These are phyloP conservation scores for Trichoderma reesei DNA, from an alignment of 495 filamentous ascomycete genomes.

Conservation along the genomic window DNA sequence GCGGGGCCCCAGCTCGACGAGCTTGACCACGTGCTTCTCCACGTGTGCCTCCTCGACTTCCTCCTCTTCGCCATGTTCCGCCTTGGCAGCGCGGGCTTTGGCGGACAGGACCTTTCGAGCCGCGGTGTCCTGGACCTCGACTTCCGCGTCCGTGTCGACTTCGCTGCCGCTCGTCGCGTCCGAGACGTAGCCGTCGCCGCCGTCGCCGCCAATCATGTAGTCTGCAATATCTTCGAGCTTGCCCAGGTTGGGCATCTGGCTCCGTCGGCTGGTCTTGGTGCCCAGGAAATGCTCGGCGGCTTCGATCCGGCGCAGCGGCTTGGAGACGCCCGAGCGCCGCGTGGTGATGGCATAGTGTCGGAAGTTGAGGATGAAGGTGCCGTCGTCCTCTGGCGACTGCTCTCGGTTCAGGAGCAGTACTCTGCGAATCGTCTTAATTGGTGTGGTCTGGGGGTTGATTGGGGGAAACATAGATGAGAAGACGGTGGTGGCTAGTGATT, in stretches of 20 bases:
- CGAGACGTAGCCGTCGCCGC: constrained; percentile 71
- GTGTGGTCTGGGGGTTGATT: constrained; percentile 85
- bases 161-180: constrained; percentile 79
- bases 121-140: constrained; percentile 72
- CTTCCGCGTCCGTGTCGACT: constrained; percentile 86
- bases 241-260: constrained; percentile 75
- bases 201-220: constrained; percentile 79
- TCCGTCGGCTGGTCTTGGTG: constrained; percentile 52
- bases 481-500: constrained; percentile 83
- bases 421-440: constrained; percentile 77
- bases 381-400: constrained; percentile 41
- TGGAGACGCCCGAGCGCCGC: constrained; percentile 72
- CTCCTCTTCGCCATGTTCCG: constrained; percentile 23
- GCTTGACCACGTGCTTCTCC: constrained; percentile 81
- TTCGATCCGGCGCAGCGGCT: constrained; percentile 70
- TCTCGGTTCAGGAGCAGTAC: constrained; percentile 87
- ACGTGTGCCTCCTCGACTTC: constrained; percentile 31
- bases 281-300: constrained; percentile 66
- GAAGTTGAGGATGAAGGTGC: constrained; percentile 76
- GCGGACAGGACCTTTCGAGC: constrained; percentile 60
- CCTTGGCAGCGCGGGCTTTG: constrained; percentile 37
- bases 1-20: constrained; percentile 85
- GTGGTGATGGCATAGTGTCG: constrained; percentile 94
- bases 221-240: constrained; percentile 90
- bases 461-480: constrained; percentile 96